These are phyloP conservation scores for Speleostelium caveatum DNA, from an alignment of 78 protist species.

Conservation along the genomic window DNA sequence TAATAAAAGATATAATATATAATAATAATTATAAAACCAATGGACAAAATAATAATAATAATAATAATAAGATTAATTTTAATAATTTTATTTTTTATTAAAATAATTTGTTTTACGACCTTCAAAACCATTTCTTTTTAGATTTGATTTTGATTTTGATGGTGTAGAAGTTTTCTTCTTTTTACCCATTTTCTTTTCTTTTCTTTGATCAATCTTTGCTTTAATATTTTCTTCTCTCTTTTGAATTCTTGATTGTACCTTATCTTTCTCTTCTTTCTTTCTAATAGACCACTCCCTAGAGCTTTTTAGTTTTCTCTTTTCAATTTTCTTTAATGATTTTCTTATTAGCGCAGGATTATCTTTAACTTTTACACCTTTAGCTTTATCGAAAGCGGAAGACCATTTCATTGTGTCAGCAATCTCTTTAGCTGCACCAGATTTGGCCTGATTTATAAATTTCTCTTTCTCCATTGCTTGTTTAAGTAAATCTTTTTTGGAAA, in stretches of 20 bases:
- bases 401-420: constrained; percentile 37
- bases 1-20: too few relatives aligned
- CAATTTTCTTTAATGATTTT: constrained; percentile 23
- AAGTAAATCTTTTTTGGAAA: constrained; percentile 30
- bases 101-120: constrained; percentile 8
- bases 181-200: constrained; percentile 56
- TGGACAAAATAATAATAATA: too few relatives aligned
- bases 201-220: constrained; percentile 47
- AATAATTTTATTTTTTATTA: constrained; percentile 5
- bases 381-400: constrained; percentile 65
- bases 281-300: constrained; percentile 54
- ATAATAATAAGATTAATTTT: too few relatives aligned
- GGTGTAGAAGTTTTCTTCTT: constrained; percentile 13
- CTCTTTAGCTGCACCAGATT: constrained; percentile 49
- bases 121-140: constrained; percentile 18
- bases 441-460: constrained; percentile 6
- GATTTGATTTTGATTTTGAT: too few relatives aligned
- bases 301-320: constrained; percentile 38
- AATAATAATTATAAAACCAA: too few relatives aligned
- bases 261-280: constrained; percentile 42
- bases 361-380: constrained; percentile 61
- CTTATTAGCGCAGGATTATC: constrained; percentile 40
- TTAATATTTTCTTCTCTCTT: constrained; percentile 74
- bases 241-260: constrained; percentile 1
- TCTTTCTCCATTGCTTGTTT: constrained; percentile 49